Evolutionary conservation across 805 yeast species (phyloP), one percentile per base, ranked within the genome.

Genomic region (Ogataea thermomethanolica): DNA sequence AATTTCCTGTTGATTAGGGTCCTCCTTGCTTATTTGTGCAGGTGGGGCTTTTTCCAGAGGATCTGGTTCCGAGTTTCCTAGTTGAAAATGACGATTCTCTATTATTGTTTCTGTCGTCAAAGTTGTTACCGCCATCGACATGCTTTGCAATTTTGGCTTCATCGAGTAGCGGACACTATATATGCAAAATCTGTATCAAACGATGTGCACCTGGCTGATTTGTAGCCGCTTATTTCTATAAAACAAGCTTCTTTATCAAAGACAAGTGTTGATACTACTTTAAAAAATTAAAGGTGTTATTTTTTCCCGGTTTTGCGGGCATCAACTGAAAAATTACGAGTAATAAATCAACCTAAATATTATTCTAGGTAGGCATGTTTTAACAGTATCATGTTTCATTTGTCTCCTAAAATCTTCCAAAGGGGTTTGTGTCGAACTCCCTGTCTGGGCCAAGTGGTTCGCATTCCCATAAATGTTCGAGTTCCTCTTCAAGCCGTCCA

Each of bases 1-100:
- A 26, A 45, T 39, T 17, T 50, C 49, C 11, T 33, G 40, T 21
- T 36, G 46, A 15, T 46, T 48, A n/a, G 48, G 42, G 23, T 45
- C 41, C 48, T 46, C 38, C 17, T 50, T 48, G 5, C 46, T 47
- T 21, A 43, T 47, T 25, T 36, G 26, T 13, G 30, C n/a, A 17
- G 35, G 37, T 14, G 32, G 35, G 2, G 39, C 17, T 14, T 35
- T 37, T 4, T 37, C 41, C n/a, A 37, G 13, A 2, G 40, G 31
- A 6, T 39, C 48, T 5, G 39, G n/a, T 10, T 39, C 42, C 12
- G 30, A 15, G 7, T 22, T 29, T 14, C 11, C 15, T 15, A 31
- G 14, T 5, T 20, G 26, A 2, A 30, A 7, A 9, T 28, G 41
- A 27, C 39, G 36, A 27, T 30, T 38, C 13, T 37, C 39, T 13